Percentiles rank a stretch among this genome's conserved stretches.
Evolutionary conservation across 331 rosid species (phyloP).

Genomic region (Cucumis variabilis): DNA sequence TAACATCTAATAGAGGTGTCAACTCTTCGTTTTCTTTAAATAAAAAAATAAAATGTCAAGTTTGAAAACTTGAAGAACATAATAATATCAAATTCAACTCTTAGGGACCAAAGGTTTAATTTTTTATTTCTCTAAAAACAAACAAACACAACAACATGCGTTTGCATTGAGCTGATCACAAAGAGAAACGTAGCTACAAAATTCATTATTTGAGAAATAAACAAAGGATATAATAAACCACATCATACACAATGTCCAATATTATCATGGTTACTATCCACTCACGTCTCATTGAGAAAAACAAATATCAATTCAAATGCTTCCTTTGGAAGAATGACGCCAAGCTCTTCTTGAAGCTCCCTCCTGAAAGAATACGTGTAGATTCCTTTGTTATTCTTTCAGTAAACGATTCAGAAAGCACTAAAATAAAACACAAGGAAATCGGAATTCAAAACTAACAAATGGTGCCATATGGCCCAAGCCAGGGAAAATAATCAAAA

Average conservation of each 20-base stretch:
- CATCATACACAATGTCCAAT: background rate
- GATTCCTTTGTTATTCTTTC: background rate
- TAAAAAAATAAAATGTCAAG: too few species aligned
- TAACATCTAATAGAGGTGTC: constrained; percentile 20
- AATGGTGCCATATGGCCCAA: constrained; percentile 1
- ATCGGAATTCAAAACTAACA: constrained; percentile 14
- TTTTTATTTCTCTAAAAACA: background rate
- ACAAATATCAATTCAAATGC: constrained; percentile 85
- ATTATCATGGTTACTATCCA: constrained; percentile 26
- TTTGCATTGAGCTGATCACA: background rate
- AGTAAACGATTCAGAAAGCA: constrained; percentile 13
- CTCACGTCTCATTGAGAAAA: constrained; percentile 82
- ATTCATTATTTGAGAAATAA: background rate
- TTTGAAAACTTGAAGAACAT: too few species aligned
- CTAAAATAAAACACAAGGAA: background rate
- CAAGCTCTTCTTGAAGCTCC: constrained; percentile 94
- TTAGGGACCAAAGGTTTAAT: background rate
- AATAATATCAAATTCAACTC: too few species aligned
- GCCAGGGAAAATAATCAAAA: background rate
- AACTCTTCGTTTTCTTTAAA: background rate
- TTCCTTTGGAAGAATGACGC: constrained; percentile 80
- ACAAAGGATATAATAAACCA: background rate
- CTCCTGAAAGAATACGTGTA: constrained; percentile 66
- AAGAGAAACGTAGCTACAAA: background rate
- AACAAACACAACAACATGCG: background rate